Base-by-base conservation (phyloP, 805 yeast species). In the Candida coquimbonensis region DNA sequence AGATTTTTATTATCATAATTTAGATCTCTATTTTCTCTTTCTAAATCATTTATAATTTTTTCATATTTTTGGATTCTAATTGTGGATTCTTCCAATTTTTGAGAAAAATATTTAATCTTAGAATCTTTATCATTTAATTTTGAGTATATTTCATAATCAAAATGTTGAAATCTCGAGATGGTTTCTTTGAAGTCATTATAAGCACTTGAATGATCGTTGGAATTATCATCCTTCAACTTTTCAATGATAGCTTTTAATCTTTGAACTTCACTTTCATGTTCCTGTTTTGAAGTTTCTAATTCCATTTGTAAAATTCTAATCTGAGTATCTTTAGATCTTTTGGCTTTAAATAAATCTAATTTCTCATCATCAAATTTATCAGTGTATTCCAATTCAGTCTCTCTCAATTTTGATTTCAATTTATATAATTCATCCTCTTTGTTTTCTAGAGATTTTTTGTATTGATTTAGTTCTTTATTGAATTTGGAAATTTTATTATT, bases 361-460 rank as follows among this genome's bases (percentile, higher is more conserved):
- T 61, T 66, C 42, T 68, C 70, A 32, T 67, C 66, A 40, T 65
- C 69, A 38, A 66, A 61, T 32, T 56, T 55, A 35, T 64, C 60
- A 31, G 63, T 58, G 14, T 54, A 56, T 4, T 53, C 40, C 36
- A 64, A 48, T 40, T 64, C 60, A 42, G 65, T 46, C 1, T 65
- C 66, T 25, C 67, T 54, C 31, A 73, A 44, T 24, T 68, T 66
- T 7, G 52, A 44, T 43, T 63, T 65, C 44, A 71, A 54, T 7
- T 65, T 56, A 11, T 61, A 60, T 16, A 69, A 52, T 17, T 67
- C 66, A 16, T 59, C 53, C 38, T 73, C 77, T 49, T 69, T 73
- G 16, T 58, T 64, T 6, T 54, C 51, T 4, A 69, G 40, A 42
- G 54, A 32, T 17, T 11, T 24, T 36, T 49, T 59, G 51, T 39